Conservation (phyloP, 495 filamentous ascomycete species). For the Penicillium fimorum region DNA sequence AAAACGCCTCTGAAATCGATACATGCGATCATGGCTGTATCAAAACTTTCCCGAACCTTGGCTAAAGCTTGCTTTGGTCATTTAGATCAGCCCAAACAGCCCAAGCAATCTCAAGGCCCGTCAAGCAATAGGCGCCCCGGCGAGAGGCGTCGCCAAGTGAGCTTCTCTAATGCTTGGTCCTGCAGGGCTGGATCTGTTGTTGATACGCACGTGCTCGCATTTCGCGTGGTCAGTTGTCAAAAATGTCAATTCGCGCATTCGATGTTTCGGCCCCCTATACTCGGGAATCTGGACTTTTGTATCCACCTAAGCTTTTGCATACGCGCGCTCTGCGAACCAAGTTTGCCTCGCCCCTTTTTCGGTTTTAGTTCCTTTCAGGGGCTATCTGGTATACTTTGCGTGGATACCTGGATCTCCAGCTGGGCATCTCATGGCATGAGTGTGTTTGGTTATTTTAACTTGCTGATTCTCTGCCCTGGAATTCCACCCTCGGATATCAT, state of each 20-base stretch:
- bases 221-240: slow-evolving; percentile 3
- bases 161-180: slow-evolving; percentile 14
- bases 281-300: neutral
- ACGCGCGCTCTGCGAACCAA: neutral
- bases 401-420: slow-evolving; percentile 4
- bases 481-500: neutral
- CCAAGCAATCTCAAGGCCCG: neutral
- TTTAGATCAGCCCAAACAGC: neutral
- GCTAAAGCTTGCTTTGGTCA: slow-evolving; percentile 13
- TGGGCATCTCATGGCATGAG: neutral
- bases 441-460: neutral
- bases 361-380: neutral
- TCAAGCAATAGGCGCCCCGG: slow-evolving; percentile 1
- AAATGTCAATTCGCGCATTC: neutral
- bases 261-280: neutral
- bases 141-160: slow-evolving; percentile 16
- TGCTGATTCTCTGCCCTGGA: neutral
- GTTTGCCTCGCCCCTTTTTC: neutral
- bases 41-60: slow-evolving; percentile 1
- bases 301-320: neutral
- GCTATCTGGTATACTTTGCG: neutral
- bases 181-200: too few relatives aligned
- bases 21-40: neutral
- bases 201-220: slow-evolving; percentile 8
- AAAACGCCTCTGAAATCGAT: neutral